Percentiles rank a stretch among this genome's conserved stretches.
phyloP scores from a whole-genome alignment of 306 rosid genomes.

The Prunus dulcis region DNA sequence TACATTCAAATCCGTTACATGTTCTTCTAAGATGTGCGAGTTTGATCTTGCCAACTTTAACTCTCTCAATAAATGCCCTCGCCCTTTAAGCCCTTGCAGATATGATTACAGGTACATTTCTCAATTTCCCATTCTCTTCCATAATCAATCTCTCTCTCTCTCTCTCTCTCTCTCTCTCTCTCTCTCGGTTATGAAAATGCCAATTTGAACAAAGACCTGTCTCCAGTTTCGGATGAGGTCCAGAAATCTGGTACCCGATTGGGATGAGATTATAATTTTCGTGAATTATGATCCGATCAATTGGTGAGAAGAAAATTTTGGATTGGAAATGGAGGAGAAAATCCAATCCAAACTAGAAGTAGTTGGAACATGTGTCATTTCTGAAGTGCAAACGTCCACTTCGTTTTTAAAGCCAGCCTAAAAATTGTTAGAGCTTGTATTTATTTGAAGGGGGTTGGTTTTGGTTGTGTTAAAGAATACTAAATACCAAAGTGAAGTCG shows the following conservation, averaged over 20 bases:
- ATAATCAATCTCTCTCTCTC: too few species aligned
- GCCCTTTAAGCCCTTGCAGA: constrained; percentile 48
- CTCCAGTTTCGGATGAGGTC: neutral
- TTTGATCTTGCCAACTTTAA: constrained; percentile 32
- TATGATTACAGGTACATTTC: constrained; percentile 57
- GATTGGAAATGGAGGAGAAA: neutral
- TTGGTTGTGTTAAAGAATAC: constrained; percentile 13
- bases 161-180: too few species aligned
- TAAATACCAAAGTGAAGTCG: neutral
- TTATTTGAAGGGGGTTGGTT: constrained; percentile 15
- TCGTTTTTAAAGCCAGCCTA: constrained; percentile 30
- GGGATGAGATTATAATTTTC: neutral
- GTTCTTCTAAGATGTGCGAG: constrained; percentile 47
- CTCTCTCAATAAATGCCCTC: constrained; percentile 43
- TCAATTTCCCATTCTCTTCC: neutral
- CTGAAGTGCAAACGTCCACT: constrained; percentile 21
- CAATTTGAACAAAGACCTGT: too few species aligned
- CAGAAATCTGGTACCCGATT: neutral
- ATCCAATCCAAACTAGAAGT: constrained; percentile 16
- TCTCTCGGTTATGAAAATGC: neutral
- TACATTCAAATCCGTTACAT: constrained; percentile 36
- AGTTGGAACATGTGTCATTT: constrained; percentile 33
- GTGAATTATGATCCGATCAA: neutral
- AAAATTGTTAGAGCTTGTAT: constrained; percentile 20
- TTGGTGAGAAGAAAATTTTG: too few species aligned